phyloP scores from a whole-genome alignment of 2,329 filamentous ascomycete species.

The Decorospora gaudefroyi region DNA sequence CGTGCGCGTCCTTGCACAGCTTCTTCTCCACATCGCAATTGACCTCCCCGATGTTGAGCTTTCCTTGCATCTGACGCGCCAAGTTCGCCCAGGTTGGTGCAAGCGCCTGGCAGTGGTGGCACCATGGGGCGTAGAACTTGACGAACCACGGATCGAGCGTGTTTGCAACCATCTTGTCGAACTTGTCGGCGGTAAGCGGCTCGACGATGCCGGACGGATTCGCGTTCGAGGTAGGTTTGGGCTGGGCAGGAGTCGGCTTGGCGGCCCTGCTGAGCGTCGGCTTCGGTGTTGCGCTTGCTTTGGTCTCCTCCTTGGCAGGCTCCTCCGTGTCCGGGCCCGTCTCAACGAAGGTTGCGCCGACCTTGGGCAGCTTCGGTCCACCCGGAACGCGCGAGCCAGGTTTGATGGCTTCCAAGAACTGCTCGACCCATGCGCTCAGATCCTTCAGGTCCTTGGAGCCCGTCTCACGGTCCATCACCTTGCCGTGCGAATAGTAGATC shows the following conservation, averaged over 20 bases:
- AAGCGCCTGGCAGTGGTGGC: conserved; percentile 91
- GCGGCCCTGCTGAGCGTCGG: conserved; percentile 35
- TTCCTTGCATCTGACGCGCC: conserved; percentile 86
- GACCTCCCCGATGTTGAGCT: conserved; percentile 91
- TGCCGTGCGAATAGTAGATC: conserved; percentile 77
- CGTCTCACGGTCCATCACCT: conserved; percentile 64
- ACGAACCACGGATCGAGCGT: conserved; percentile 95
- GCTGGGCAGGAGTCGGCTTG: conserved; percentile 29
- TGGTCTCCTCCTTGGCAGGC: conserved; percentile 43
- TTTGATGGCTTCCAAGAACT: conserved; percentile 73
- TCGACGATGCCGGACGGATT: conserved; percentile 79
- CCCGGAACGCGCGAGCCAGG: conserved; percentile 77
- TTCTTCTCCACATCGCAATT: conserved; percentile 86
- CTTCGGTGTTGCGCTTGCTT: conserved; percentile 17
- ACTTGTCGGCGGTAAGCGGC: conserved; percentile 78
- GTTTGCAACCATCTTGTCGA: conserved; percentile 82
- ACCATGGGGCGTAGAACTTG: conserved; percentile 99
- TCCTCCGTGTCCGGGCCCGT: conserved; percentile 44
- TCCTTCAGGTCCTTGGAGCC: conserved; percentile 70
- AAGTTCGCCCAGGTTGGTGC: conserved; percentile 88
- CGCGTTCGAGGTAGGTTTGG: conserved; percentile 46
- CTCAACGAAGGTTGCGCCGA: conserved; percentile 63
- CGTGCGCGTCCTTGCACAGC: conserved; percentile 88
- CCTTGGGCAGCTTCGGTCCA: conserved; percentile 69
- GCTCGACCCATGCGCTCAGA: conserved; percentile 74